Percentiles rank a stretch among this genome's conserved stretches.
Evolutionary conservation across 2,329 filamentous ascomycete species (phyloP).

Genomic region (Alternaria conjuncta): DNA sequence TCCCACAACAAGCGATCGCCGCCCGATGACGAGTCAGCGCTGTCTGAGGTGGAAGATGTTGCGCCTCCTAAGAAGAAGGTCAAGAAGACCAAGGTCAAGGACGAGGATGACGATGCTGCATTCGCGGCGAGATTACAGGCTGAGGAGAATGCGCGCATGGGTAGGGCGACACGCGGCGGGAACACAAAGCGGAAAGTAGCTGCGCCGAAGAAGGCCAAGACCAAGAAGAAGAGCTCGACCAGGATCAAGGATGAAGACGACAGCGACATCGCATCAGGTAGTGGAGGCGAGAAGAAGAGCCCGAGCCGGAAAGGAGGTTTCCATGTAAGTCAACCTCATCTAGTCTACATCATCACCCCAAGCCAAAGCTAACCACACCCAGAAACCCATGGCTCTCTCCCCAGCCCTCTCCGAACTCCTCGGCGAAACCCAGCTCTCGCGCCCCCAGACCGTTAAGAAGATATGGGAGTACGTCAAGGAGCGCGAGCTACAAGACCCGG

Average conservation of each 20-base stretch:
- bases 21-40: conserved; percentile 48
- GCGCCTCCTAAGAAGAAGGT: conserved; percentile 58
- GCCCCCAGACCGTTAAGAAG: conserved; percentile 94
- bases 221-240: conserved; percentile 75
- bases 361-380: conserved; percentile 43
- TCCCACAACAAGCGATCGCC: conserved; percentile 52
- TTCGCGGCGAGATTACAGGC: conserved; percentile 89
- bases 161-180: conserved; percentile 76
- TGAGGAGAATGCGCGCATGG: conserved; percentile 77
- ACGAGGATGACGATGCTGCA: conserved; percentile 83
- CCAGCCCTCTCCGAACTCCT: conserved; percentile 71
- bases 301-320: conserved; percentile 85
- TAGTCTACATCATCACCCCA: conserved; percentile 8
- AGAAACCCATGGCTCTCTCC: conserved; percentile 79
- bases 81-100: conserved; percentile 71
- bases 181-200: conserved; percentile 61
- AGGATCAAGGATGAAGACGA: conserved; percentile 81
- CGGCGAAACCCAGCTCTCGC: conserved; percentile 81
- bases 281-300: conserved; percentile 67
- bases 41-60: conserved; percentile 51
- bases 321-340: conserved; percentile 63
- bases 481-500: conserved; percentile 86
- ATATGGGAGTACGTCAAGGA: conserved; percentile 95
- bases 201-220: conserved; percentile 64
- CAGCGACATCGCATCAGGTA: conserved; percentile 72